Evolutionary conservation across 2,329 filamentous ascomycete species (phyloP).

Genomic region (Aspergillus pseudoglaucus): DNA sequence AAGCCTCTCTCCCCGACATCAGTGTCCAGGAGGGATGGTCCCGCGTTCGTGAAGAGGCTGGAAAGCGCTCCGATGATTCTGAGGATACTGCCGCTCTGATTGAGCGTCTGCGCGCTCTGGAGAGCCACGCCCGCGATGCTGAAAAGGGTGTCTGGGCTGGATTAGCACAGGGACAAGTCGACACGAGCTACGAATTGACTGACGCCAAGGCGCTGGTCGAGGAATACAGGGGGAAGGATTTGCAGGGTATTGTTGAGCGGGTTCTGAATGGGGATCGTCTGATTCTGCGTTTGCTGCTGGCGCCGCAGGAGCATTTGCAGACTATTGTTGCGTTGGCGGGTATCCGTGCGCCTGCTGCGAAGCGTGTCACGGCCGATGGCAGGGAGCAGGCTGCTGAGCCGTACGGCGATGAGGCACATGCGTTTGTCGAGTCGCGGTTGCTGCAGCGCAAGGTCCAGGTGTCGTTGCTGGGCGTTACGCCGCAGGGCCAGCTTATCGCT

Average conservation of each 20-base stretch:
- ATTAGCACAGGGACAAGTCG: constrained; percentile 57
- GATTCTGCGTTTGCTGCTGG: constrained; percentile 72
- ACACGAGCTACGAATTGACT: constrained; percentile 73
- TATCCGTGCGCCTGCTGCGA: constrained; percentile 81
- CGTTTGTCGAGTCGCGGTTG: constrained; percentile 78
- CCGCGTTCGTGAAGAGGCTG: constrained; percentile 89
- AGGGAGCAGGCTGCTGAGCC: constrained; percentile 80
- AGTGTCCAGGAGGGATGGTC: constrained; percentile 84
- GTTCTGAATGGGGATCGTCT: constrained; percentile 87
- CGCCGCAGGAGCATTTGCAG: constrained; percentile 78
- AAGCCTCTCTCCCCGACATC: constrained; percentile 75
- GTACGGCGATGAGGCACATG: constrained; percentile 78
- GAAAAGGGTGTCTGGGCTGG: constrained; percentile 75
- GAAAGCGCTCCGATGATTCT: constrained; percentile 73
- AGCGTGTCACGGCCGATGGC: constrained; percentile 71
- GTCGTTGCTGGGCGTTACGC: constrained; percentile 76
- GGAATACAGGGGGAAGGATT: constrained; percentile 73
- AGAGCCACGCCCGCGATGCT: constrained; percentile 70
- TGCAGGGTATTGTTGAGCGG: constrained; percentile 83
- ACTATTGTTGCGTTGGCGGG: constrained; percentile 85
- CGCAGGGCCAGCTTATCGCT: constrained; percentile 86
- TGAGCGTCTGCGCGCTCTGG: constrained; percentile 69
- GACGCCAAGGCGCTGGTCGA: constrained; percentile 70
- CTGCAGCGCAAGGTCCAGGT: constrained; percentile 81
- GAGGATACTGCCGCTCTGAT: constrained; percentile 65